Evolutionary conservation across 2,329 filamentous ascomycete genomes (phyloP).

Genomic region (Xylariaceae sp.): DNA sequence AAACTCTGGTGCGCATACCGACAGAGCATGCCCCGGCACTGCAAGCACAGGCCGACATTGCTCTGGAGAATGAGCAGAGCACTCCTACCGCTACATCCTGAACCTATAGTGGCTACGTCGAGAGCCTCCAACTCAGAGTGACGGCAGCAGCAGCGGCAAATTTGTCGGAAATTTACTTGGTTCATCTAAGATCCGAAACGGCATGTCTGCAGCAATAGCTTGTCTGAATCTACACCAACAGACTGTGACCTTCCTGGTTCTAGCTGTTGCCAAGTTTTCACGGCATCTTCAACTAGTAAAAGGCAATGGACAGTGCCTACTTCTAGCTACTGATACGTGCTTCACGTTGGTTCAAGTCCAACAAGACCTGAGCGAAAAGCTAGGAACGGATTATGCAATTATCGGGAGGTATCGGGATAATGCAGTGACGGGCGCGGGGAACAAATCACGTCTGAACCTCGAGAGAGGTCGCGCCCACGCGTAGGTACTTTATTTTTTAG

Average conservation of each 20-base stretch:
- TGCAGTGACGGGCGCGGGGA: not conserved
- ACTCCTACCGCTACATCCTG: slow-evolving; percentile 24
- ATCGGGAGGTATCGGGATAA: not conserved
- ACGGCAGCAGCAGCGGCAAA: not conserved
- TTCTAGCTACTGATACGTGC: not conserved
- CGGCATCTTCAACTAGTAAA: too few species aligned
- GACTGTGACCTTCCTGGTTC: too few species aligned
- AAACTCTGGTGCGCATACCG: slow-evolving; percentile 84
- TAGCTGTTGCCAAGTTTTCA: too few species aligned
- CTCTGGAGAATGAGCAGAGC: slow-evolving; percentile 52
- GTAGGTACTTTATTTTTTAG: not conserved
- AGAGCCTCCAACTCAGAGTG: not conserved
- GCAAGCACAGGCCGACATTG: slow-evolving; percentile 65
- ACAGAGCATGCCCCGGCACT: slow-evolving; percentile 75
- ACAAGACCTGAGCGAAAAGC: too few species aligned
- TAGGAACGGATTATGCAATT: not conserved
- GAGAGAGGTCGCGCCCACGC: slow-evolving; percentile 11
- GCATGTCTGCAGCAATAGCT: not conserved
- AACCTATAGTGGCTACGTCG: not conserved
- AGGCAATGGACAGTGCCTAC: too few species aligned
- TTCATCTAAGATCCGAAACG: not conserved
- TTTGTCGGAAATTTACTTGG: not conserved
- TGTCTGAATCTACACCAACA: too few species aligned
- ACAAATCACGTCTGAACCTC: slow-evolving; percentile 5
- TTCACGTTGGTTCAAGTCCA: not conserved